Evolutionary conservation across 495 filamentous ascomycete genomes (phyloP), one percentile per base, ranked within the genome.

Genomic region (Xylaria acuta): DNA sequence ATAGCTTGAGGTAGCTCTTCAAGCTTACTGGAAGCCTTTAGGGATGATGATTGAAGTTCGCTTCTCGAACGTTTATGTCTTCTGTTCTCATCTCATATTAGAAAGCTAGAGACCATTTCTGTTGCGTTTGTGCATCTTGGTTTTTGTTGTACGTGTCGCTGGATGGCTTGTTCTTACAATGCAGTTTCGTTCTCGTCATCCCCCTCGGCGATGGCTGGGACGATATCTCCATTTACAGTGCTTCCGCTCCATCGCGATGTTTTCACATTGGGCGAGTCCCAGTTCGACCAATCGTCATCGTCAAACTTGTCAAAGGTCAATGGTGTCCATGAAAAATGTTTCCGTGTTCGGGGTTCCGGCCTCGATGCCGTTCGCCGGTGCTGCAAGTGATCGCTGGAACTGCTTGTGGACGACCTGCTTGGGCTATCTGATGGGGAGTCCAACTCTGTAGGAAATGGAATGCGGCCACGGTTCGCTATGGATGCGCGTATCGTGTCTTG

Each of bases 231-330:
- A 68, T 82, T 84, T 32, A 82, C 79, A 20, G 83, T 85, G 38
- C 83, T 86, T 20, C 84, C 82, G 66, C 85, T 88, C 84, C 84
- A 86, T 69, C 83, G 80, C 30, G 85, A 75, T 7, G 84, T 82
- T 66, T 79, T 78, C 62, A 78, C 81, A 32, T 85, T 80, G 56
- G 90, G 87, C 8, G 85, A 86, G 74, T 93, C 90, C 92, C 91
- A 93, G 74, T 87, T 88, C 58, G 89, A 89, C 91, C 91, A 94
- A 77, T 89, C 88, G 70, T 91, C 90, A 62, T 92, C 91, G 76
- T 90, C 86, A 62, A 89, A 87, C 67, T 78, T 79, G 72, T 88
- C 84, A 30, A 82, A 77, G 14, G 84, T 82, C 64, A 86, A 75
- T 0, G 84, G 84, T 27, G 82, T 85, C 81, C 81, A 87, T 16